Evolutionary conservation across 2,329 filamentous ascomycete genomes (phyloP).

Genomic region (Neopestalotiopsis clavispora): DNA sequence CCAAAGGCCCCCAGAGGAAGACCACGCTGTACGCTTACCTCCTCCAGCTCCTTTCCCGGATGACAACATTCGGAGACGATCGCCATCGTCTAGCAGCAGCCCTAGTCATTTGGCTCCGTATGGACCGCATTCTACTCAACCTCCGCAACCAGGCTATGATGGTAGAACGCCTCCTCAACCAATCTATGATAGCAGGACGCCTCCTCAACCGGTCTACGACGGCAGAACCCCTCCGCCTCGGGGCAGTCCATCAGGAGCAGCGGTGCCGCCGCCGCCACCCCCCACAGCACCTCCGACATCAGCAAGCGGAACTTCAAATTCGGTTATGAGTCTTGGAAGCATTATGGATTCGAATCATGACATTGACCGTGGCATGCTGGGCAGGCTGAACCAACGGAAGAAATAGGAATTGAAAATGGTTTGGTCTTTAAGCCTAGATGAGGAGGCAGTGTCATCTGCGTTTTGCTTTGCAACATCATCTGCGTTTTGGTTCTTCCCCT

Average conservation of each 20-base stretch:
- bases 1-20: conserved; percentile 39
- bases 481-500: no score
- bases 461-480: no score
- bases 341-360: conserved; percentile 52
- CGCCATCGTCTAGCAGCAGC: conserved; percentile 57
- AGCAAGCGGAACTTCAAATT: conserved; percentile 42
- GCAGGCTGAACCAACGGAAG: conserved; percentile 50
- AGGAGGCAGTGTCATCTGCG: no score
- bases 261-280: no score
- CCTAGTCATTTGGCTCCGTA: conserved; percentile 48
- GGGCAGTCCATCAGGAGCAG: conserved; percentile 42
- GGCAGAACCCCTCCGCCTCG: conserved; percentile 43
- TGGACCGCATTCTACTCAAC: conserved; percentile 36
- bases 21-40: conserved; percentile 47
- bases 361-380: conserved; percentile 61
- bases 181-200: neutral
- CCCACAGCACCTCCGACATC: conserved; percentile 7
- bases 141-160: conserved; percentile 36
- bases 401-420: conserved; percentile 8
- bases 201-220: conserved; percentile 35
- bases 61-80: conserved; percentile 55
- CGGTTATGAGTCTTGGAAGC: conserved; percentile 60
- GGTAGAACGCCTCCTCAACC: conserved; percentile 31
- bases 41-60: conserved; percentile 50
- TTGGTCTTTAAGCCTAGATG: no score